phyloP scores from a whole-genome alignment of 768 basidiomycete genomes.

The Russula lepida region DNA sequence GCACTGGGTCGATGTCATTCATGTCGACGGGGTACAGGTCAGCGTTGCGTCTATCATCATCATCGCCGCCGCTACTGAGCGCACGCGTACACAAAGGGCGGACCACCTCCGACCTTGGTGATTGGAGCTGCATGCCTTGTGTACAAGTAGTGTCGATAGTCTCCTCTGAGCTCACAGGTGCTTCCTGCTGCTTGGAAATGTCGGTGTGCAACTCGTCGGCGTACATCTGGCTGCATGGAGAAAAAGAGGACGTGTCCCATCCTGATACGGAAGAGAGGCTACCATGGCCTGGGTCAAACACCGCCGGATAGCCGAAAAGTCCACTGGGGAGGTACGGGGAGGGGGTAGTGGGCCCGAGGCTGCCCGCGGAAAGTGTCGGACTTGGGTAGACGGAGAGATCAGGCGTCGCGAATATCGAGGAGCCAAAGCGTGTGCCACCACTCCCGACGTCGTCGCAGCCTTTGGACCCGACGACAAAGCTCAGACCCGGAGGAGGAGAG shows the following conservation, averaged over 20 bases:
- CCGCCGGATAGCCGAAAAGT: slow-evolving; percentile 11
- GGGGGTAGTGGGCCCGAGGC: slow-evolving; percentile 11
- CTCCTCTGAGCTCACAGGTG: background rate
- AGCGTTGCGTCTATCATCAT: background rate
- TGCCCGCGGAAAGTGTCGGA: slow-evolving; percentile 13
- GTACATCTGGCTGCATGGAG: background rate
- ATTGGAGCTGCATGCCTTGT: background rate
- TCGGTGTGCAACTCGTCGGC: background rate
- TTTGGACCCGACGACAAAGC: background rate
- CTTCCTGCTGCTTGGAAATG: background rate
- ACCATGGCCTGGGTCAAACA: slow-evolving; percentile 11
- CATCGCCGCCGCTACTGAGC: background rate
- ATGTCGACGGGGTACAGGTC: background rate
- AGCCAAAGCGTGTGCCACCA: background rate
- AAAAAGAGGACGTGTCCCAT: slow-evolving; percentile 5
- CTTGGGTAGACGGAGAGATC: slow-evolving; percentile 15
- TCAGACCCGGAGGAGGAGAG: background rate
- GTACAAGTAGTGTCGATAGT: background rate
- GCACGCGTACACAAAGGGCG: background rate
- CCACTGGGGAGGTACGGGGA: slow-evolving; percentile 11
- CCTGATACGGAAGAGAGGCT: background rate
- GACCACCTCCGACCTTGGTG: background rate
- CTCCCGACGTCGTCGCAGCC: background rate
- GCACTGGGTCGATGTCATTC: slow-evolving; percentile 13
- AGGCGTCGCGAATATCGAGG: slow-evolving; percentile 10